Percentiles rank a stretch among this genome's conserved stretches.
Evolutionary conservation across 345 rosid genomes (phyloP).

Genomic region (Populus deltoides): DNA sequence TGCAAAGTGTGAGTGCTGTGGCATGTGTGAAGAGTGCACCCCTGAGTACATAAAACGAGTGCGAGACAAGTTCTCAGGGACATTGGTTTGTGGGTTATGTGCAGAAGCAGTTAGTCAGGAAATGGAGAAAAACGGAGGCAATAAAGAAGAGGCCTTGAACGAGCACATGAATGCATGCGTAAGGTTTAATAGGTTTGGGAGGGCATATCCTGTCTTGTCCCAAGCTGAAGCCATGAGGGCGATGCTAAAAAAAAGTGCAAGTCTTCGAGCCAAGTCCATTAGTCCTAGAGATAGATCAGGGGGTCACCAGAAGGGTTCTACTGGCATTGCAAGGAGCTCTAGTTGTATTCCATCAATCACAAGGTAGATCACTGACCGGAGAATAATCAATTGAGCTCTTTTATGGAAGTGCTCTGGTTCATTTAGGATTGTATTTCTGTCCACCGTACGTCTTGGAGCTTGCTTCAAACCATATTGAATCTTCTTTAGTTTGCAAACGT

Average conservation of each 20-base stretch:
- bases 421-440: no score
- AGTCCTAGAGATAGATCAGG: slow-evolving; percentile 10
- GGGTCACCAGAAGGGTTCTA: slow-evolving; percentile 7
- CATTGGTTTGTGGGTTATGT: slow-evolving; percentile 38
- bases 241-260: slow-evolving; percentile 24
- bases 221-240: slow-evolving; percentile 32
- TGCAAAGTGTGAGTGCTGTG: slow-evolving; percentile 37
- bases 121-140: slow-evolving; percentile 25
- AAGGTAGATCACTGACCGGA: not conserved
- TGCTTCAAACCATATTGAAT: no score
- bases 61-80: slow-evolving; percentile 18
- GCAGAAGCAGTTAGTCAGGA: slow-evolving; percentile 35
- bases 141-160: slow-evolving; percentile 34
- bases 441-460: no score
- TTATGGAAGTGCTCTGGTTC: no score
- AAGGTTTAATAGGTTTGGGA: slow-evolving; percentile 20
- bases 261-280: slow-evolving; percentile 8
- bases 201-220: slow-evolving; percentile 20
- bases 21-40: slow-evolving; percentile 42
- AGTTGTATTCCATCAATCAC: slow-evolving; percentile 30
- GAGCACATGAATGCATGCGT: slow-evolving; percentile 31
- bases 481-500: no score
- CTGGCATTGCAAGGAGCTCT: slow-evolving; percentile 23
- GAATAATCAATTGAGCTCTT: not conserved
- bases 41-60: slow-evolving; percentile 26